phyloP scores from a whole-genome alignment of 2,329 filamentous ascomycete genomes.

The Stachybotrys chartarum region DNA sequence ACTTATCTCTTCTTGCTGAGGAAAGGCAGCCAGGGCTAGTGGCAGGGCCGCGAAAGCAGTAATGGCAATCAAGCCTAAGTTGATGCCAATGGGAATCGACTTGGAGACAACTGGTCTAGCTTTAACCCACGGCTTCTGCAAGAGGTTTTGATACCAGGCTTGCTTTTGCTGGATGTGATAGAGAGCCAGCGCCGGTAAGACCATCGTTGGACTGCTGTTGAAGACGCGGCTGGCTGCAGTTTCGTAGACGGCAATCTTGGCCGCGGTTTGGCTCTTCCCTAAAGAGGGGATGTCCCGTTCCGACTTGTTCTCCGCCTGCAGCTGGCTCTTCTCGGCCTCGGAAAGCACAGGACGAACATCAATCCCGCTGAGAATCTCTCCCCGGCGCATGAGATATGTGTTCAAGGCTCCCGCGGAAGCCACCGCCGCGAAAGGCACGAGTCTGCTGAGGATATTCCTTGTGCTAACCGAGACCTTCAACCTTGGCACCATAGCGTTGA shows the following conservation, averaged over 20 bases:
- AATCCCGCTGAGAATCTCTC: constrained; percentile 90
- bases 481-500: constrained; percentile 84
- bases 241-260: constrained; percentile 83
- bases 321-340: constrained; percentile 56
- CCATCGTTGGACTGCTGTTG: constrained; percentile 96
- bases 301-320: constrained; percentile 49
- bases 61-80: constrained; percentile 77
- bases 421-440: constrained; percentile 94
- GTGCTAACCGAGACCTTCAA: constrained; percentile 74
- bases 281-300: constrained; percentile 63
- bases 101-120: constrained; percentile 58
- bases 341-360: constrained; percentile 82
- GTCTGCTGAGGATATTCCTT: constrained; percentile 68
- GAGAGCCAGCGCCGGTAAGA: constrained; percentile 79
- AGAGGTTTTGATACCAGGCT: constrained; percentile 28
- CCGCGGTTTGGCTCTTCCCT: constrained; percentile 82
- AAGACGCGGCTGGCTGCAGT: constrained; percentile 87
- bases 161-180: constrained; percentile 64
- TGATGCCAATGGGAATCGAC: constrained; percentile 62
- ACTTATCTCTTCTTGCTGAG: constrained; percentile 76
- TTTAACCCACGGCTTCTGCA: constrained; percentile 71
- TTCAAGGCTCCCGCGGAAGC: constrained; percentile 87
- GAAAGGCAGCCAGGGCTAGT: constrained; percentile 84
- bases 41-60: constrained; percentile 87
- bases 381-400: constrained; percentile 94